A percentile compares a stretch with the other conserved stretches of the same genome.
phyloP scores from a whole-genome alignment of 73 alveolate genomes.

The Paramecium pentaurelia region DNA sequence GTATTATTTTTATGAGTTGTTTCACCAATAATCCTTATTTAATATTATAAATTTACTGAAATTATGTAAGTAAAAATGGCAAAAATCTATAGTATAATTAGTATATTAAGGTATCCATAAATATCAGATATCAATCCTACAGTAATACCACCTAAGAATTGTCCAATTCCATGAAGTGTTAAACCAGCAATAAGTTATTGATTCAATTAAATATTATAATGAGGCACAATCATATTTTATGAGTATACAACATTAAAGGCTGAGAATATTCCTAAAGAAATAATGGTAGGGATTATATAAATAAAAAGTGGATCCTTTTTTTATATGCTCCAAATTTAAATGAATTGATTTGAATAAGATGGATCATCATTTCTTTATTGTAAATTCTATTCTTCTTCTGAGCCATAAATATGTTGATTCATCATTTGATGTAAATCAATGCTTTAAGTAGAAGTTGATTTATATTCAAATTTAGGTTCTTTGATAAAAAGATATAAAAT shows the following conservation, averaged over 20 bases:
- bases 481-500: background rate
- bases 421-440: background rate
- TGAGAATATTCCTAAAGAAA: background rate
- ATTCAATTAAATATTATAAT: background rate
- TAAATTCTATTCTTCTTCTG: background rate
- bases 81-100: background rate
- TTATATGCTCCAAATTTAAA: background rate
- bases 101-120: background rate
- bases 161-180: background rate
- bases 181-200: background rate
- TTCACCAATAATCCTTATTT: slow-evolving; percentile 6
- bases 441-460: background rate
- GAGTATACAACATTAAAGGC: background rate
- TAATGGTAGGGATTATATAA: background rate
- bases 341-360: background rate
- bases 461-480: background rate
- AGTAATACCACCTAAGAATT: background rate
- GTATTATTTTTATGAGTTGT: background rate
- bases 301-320: background rate
- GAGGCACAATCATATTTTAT: background rate
- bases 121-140: background rate
- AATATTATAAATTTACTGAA: background rate
- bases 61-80: background rate
- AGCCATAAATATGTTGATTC: background rate
- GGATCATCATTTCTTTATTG: background rate